Conservation (phyloP, 345 rosid species). For the Pistacia vera region DNA sequence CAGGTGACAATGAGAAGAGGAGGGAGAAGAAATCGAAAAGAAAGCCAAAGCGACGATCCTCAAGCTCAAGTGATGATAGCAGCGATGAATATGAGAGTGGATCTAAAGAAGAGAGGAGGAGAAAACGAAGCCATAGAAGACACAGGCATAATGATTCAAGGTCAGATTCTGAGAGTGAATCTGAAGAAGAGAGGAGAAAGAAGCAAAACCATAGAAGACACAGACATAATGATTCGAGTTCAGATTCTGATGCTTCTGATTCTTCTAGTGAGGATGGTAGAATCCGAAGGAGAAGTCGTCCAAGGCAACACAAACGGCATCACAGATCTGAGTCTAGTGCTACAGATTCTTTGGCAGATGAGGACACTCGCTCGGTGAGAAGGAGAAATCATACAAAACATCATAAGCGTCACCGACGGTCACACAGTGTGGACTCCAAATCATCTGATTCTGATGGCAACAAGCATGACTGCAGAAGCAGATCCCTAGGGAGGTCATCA, state of each 20-base stretch:
- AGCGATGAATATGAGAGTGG: conserved; percentile 44
- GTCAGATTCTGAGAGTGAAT: conserved; percentile 27
- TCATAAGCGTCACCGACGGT: conserved; percentile 25
- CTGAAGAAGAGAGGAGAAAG: no score
- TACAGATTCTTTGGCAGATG: conserved; percentile 35
- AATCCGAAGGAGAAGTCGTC: conserved; percentile 35
- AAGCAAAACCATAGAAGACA: conserved; percentile 20
- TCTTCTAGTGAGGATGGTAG: conserved; percentile 29
- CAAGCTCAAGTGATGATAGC: conserved; percentile 38
- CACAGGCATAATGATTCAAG: conserved; percentile 42
- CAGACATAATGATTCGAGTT: conserved; percentile 24
- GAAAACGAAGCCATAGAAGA: conserved; percentile 45
- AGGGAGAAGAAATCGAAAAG: conserved; percentile 57
- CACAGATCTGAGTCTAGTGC: conserved; percentile 28
- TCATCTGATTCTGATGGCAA: conserved; percentile 34
- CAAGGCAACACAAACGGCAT: conserved; percentile 40
- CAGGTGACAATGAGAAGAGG: conserved; percentile 52
- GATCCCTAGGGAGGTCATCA: conserved; percentile 38
- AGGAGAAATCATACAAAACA: conserved; percentile 25
- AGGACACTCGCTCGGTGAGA: conserved; percentile 29
- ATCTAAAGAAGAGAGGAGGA: conserved; percentile 54
- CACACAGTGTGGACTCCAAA: conserved; percentile 20
- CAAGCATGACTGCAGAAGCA: conserved; percentile 18
- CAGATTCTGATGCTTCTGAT: conserved; percentile 31
- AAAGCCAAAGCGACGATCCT: conserved; percentile 49